Base-by-base conservation (phyloP, 129 eudicot genomes). In the Centrapalus pauciflorus region DNA sequence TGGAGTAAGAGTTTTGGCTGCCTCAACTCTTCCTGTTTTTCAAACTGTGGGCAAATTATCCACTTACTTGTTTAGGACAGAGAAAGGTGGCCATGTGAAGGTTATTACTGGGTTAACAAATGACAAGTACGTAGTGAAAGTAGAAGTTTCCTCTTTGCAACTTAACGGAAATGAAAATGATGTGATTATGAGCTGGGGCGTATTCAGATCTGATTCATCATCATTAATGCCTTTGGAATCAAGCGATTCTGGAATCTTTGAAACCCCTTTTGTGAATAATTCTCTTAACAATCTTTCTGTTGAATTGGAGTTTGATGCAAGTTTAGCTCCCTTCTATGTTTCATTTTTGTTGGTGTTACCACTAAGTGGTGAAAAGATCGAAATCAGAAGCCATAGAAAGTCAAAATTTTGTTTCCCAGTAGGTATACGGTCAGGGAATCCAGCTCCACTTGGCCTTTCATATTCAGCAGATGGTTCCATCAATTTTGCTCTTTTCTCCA, bases 401-500 rank as follows among this genome's bases (percentile, higher is more conserved):
- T 76, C 92, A 62, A 89, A 70, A 12, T 94, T 89, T 41, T 80
- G 85, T 66, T 85, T 84, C 62, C 97, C 99, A 0, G 87, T 94
- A 51, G 99, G 99, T 62, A 61, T 94, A 66, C 70, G 74, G 64
- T 78, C 97, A 14, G 99, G 99, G 34, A 30, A 46, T 74, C 92
- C 97, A 2, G 71, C 78, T 54, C 99, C 99, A 0, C 63, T 94
- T 56, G 99, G 99, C 41, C 32, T 84, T 51, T 83, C 93, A 13
- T 80, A 74, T 70, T 72, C 73, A 70, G 45, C 81, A 12, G 88
- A 86, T 28, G 95, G 95, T 54, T 82, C 74, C 4, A 26, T 81
- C 41, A 94, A 94, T 68, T 94, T 89, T 70, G 79, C 97, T 34
- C 74, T 94, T 43, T 84, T 86, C 65, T 86, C 99, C 35, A 74